Base-by-base conservation (phyloP, 495 filamentous ascomycete genomes). In the Penicillium macrosclerotiorum region DNA sequence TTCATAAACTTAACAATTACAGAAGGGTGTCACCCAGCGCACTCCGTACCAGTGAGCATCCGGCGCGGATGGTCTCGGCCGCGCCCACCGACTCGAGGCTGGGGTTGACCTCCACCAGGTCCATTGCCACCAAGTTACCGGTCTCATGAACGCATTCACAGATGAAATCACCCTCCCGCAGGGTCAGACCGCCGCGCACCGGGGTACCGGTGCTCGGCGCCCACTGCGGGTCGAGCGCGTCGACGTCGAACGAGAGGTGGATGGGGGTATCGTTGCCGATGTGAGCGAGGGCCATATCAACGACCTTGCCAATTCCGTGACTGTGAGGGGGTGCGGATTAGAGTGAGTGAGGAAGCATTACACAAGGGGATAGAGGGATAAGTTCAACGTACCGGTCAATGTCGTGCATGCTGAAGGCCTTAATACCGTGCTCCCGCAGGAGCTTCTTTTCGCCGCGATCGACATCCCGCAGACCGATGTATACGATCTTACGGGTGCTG, bases 371-470 rank as follows among this genome's bases (percentile, higher is more conserved):
- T 34, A 17, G 32, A 27, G 36, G 30, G 45, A 48, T 17, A 42
- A 22, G 42, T 23, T 20, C 35, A 29, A 39, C 63, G 34, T 68
- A 89, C 83, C 80, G 77, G 60, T 99, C 93, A 66, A 99, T 87
- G 65, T 97, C 93, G 64, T 96, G 91, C 93, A 97, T 99, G 67
- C 85, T 91, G 59, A 97, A 99, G 5, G 92, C 94, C 69, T 86
- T 90, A 68, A 99, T 90, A 2, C 85, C 84, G 52, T 99, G 72
- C 50, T 96, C 88, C 41, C 83, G 78, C 44, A 99, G 69, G 26
- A 95, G 83, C 67, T 77, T 76, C 83, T 97, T 99, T 79, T 99
- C 93, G 1, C 82, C 88, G 5, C 78, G 66, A 57, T 99, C 93
- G 14, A 97, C 89, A 68, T 99, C 93, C 16, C 93, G 74, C 60